Conservation (phyloP, 208 protist genomes). For the Angomonas ambiguus region DNA sequence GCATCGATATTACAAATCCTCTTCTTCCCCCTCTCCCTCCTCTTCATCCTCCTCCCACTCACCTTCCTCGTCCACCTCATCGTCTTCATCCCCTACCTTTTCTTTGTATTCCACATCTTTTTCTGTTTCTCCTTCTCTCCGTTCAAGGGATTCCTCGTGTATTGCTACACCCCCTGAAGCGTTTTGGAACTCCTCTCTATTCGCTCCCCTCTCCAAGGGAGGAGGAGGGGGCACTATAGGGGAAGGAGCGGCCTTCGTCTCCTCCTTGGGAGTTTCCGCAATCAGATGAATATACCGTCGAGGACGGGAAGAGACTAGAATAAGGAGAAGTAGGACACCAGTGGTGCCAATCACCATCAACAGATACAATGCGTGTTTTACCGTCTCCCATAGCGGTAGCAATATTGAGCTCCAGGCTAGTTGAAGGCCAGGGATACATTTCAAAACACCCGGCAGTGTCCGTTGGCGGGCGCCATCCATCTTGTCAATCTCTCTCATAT, state of each 20-base stretch:
- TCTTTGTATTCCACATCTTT: background rate
- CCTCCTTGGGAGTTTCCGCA: too few relatives aligned
- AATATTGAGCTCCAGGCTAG: slow-evolving; percentile 52
- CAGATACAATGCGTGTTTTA: slow-evolving; percentile 47
- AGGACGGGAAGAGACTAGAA: slow-evolving; percentile 36
- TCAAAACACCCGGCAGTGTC: slow-evolving; percentile 14
- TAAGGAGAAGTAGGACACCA: slow-evolving; percentile 31
- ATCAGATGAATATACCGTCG: slow-evolving; percentile 10
- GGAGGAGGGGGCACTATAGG: too few relatives aligned
- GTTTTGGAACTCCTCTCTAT: too few relatives aligned
- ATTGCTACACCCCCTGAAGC: too few relatives aligned
- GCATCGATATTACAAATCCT: slow-evolving; percentile 6
- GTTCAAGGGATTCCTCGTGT: too few relatives aligned
- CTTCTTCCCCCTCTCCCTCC: background rate
- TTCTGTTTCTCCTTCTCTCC: too few relatives aligned
- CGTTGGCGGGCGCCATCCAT: slow-evolving; percentile 17
- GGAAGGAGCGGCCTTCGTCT: background rate
- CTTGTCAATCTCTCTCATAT: slow-evolving; percentile 25
- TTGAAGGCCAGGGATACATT: slow-evolving; percentile 29
- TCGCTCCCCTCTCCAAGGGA: too few relatives aligned
- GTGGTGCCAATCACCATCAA: slow-evolving; percentile 35
- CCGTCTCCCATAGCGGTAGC: slow-evolving; percentile 47
- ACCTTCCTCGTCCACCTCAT: background rate
- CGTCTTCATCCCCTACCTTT: background rate
- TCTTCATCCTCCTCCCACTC: slow-evolving; percentile 8